Percentiles rank a stretch among this genome's conserved stretches.
Evolutionary conservation across 805 yeast species (phyloP).

Genomic region (Pichia thaimueangensis): DNA sequence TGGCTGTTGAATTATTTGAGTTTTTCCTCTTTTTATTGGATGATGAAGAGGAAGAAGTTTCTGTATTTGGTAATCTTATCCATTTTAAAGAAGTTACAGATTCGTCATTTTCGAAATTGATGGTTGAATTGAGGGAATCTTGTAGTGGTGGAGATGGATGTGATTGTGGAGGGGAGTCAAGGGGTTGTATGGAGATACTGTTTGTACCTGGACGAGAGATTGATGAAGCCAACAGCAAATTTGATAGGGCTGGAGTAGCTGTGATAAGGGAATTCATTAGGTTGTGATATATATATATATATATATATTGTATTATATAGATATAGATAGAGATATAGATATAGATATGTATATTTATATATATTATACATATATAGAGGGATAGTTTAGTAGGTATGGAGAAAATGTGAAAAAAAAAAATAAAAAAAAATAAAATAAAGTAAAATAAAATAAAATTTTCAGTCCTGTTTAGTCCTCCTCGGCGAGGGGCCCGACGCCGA

Average conservation of each 20-base stretch:
- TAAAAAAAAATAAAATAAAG: neutral
- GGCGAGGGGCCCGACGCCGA: constrained; percentile 79
- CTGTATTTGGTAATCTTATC: constrained; percentile 20
- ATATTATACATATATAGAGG: too few relatives aligned
- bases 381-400: neutral
- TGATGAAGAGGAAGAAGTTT: constrained; percentile 8
- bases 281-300: too few relatives aligned
- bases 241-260: constrained; percentile 3
- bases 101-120: constrained; percentile 38
- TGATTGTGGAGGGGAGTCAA: constrained; percentile 13
- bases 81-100: constrained; percentile 33
- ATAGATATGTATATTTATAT: too few relatives aligned
- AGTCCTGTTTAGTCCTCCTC: too few relatives aligned
- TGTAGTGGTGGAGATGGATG: constrained; percentile 5
- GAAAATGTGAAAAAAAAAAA: neutral
- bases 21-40: constrained; percentile 25
- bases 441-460: constrained; percentile 1
- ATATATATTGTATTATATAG: too few relatives aligned
- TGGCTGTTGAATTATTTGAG: neutral
- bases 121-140: constrained; percentile 24
- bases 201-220: constrained; percentile 38
- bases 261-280: constrained; percentile 11
- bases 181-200: constrained; percentile 38
- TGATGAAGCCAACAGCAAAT: constrained; percentile 26
- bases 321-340: too few relatives aligned